These are phyloP conservation scores for Clonostachys rosea DNA, from an alignment of 2,329 filamentous ascomycete species.

Conservation along the genomic window DNA sequence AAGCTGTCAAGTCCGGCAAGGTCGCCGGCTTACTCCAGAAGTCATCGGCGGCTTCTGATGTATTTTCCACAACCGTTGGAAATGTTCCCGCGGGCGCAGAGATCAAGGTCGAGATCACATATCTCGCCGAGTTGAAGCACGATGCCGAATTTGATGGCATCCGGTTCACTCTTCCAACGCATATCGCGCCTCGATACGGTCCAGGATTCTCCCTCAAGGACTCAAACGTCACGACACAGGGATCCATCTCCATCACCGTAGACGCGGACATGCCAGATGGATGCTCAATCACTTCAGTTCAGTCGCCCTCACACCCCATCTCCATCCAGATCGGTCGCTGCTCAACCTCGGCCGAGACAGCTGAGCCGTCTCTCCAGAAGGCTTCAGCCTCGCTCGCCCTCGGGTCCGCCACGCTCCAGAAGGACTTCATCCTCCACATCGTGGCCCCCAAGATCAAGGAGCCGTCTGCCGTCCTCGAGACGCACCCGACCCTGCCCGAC, in stretches of 20 bases:
- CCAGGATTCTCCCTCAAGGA: slow-evolving; percentile 1
- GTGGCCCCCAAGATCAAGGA: slow-evolving; percentile 52
- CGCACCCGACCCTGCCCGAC: slow-evolving; percentile 53
- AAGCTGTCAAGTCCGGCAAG: slow-evolving; percentile 53
- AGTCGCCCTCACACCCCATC: slow-evolving; percentile 65
- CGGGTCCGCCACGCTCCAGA: slow-evolving; percentile 45
- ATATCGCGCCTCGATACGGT: slow-evolving; percentile 60
- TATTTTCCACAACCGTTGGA: slow-evolving; percentile 64
- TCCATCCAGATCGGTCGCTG: slow-evolving; percentile 59
- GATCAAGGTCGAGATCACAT: slow-evolving; percentile 58
- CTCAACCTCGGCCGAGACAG: slow-evolving; percentile 23
- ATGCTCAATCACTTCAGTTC: slow-evolving; percentile 54
- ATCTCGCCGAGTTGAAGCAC: slow-evolving; percentile 68
- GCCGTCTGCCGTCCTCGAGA: slow-evolving; percentile 62
- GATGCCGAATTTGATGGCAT: slow-evolving; percentile 64
- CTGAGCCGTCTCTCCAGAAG: slow-evolving; percentile 47
- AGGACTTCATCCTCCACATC: slow-evolving; percentile 65
- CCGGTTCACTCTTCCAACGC: slow-evolving; percentile 64
- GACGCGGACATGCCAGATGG: slow-evolving; percentile 42
- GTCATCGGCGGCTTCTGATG: slow-evolving; percentile 53
- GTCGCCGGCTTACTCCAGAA: slow-evolving; percentile 64
- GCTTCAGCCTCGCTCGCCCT: slow-evolving; percentile 59
- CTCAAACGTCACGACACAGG: neutral
- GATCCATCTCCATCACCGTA: slow-evolving; percentile 19
- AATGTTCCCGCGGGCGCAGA: slow-evolving; percentile 59